Conservation (phyloP, 768 basidiomycete genomes). For the Termitomyces sp. region DNA sequence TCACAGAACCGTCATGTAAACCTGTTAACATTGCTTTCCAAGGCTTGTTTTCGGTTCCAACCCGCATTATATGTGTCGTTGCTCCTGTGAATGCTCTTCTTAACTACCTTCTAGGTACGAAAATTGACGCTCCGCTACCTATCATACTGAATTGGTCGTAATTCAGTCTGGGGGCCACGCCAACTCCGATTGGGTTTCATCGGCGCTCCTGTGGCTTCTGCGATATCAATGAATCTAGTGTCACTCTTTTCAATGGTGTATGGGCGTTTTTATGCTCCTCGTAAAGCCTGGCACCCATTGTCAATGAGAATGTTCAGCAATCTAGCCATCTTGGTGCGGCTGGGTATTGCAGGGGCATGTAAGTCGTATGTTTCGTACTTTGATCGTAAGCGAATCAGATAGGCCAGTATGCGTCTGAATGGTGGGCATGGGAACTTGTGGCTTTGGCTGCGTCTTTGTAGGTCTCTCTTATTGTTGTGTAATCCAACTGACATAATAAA, state of each 20-base stretch:
- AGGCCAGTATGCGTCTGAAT: conserved; percentile 83
- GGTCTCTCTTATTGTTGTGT: conserved; percentile 13
- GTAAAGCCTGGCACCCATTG: conserved; percentile 81
- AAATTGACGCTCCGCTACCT: background rate
- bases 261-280: conserved; percentile 53
- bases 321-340: conserved; percentile 62
- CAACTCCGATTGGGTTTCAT: conserved; percentile 80
- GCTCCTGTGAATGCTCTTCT: conserved; percentile 82
- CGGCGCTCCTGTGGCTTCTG: conserved; percentile 88
- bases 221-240: conserved; percentile 81
- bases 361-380: conserved; percentile 10
- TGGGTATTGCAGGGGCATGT: conserved; percentile 85
- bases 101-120: conserved; percentile 61
- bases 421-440: conserved; percentile 95
- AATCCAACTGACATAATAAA: background rate
- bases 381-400: background rate
- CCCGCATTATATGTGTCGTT: conserved; percentile 73
- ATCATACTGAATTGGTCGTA: background rate
- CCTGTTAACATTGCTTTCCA: background rate
- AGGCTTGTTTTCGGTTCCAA: conserved; percentile 85
- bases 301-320: conserved; percentile 57
- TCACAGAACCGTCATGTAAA: background rate
- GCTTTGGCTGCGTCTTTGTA: conserved; percentile 51
- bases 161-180: conserved; percentile 74
- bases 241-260: conserved; percentile 56